A percentile compares a stretch with the other conserved stretches of the same genome.
Conservation (phyloP, 1,284 basidiomycete genomes). For the Pseudozyma thailandica region DNA sequence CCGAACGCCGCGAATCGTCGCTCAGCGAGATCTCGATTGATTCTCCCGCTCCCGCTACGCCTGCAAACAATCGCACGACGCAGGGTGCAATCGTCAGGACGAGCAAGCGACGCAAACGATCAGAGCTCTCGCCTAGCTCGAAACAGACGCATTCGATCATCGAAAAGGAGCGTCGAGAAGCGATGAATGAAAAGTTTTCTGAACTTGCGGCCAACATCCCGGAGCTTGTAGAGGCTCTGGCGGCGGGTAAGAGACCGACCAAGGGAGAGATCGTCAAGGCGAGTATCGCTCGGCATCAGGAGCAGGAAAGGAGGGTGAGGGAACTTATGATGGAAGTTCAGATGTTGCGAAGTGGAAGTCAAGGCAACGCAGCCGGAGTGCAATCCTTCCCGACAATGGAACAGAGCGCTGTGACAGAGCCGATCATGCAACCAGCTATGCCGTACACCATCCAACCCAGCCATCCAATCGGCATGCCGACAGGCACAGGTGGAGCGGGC, state of each 20-base stretch:
- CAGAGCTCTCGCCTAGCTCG: conserved; percentile 46
- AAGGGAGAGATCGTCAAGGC: conserved; percentile 56
- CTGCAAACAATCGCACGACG: background rate
- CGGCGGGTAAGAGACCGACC: conserved; percentile 38
- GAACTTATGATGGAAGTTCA: conserved; percentile 38
- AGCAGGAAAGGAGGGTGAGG: conserved; percentile 39
- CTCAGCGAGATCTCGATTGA: conserved; percentile 21
- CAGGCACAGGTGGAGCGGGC: conserved; percentile 1
- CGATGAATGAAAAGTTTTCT: conserved; percentile 50
- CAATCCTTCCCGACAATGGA: conserved; percentile 8
- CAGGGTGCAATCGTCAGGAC: conserved; percentile 11
- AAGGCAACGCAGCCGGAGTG: conserved; percentile 1
- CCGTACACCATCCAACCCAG: conserved; percentile 38
- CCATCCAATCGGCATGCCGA: conserved; percentile 22
- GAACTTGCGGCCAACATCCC: conserved; percentile 48
- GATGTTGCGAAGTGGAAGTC: conserved; percentile 23
- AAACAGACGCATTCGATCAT: conserved; percentile 50
- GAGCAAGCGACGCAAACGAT: conserved; percentile 43
- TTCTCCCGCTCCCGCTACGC: conserved; percentile 1
- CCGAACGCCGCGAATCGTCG: conserved; percentile 29
- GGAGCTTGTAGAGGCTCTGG: conserved; percentile 40
- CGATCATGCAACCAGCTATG: conserved; percentile 11
- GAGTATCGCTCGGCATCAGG: conserved; percentile 39
- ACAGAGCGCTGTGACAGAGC: conserved; percentile 6
- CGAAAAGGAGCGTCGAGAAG: conserved; percentile 48